A percentile compares a stretch with the other conserved stretches of the same genome.
phyloP scores from a whole-genome alignment of 2,329 filamentous ascomycete species.

The Colletotrichum coccodes region DNA sequence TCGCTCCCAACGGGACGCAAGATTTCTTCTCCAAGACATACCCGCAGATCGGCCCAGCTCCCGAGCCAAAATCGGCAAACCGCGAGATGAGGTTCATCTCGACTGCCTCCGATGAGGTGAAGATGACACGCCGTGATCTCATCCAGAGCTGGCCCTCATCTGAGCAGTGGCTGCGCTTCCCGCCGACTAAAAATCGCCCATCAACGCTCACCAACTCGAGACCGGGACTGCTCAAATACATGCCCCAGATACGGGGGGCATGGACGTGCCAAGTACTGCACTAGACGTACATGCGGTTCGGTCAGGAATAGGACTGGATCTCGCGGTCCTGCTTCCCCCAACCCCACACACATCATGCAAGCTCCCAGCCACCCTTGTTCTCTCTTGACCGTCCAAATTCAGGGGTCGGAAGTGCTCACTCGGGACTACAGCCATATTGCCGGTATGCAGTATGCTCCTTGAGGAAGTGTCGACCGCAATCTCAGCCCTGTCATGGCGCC shows the following conservation, averaged over 20 bases:
- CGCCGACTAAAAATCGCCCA: too few relatives aligned
- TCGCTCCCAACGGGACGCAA: neutral
- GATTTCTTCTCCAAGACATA: neutral
- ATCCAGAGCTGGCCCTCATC: neutral
- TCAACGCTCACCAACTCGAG: neutral
- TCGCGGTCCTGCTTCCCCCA: neutral
- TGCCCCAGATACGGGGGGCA: neutral
- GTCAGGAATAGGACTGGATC: neutral
- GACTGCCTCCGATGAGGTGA: neutral
- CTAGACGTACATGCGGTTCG: neutral
- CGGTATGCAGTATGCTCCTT: neutral
- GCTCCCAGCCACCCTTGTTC: neutral
- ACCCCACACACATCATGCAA: neutral
- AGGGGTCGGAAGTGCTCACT: neutral
- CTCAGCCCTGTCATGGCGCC: neutral
- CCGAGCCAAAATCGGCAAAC: neutral
- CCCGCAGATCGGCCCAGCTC: neutral
- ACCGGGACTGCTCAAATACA: neutral
- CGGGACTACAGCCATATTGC: neutral
- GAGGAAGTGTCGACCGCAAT: neutral
- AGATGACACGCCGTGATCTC: neutral
- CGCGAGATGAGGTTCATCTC: neutral
- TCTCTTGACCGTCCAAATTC: neutral
- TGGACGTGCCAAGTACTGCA: neutral
- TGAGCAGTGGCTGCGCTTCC: neutral